Conservation (phyloP, 306 rosid genomes). For the Corylus avellana region DNA sequence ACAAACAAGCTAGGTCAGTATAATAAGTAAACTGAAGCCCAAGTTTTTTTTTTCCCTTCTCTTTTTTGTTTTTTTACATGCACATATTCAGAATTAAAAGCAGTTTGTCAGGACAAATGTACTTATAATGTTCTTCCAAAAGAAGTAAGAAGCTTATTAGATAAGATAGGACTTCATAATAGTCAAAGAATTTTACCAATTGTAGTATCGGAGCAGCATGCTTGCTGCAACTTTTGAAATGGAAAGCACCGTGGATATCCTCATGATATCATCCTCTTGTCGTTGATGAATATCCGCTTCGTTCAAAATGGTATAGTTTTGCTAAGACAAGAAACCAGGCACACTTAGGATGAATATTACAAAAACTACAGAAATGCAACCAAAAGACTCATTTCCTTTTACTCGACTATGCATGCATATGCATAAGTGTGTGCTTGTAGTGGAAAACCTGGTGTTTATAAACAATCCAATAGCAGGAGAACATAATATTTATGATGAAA, state of each 20-base stretch:
- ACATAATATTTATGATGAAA: background rate
- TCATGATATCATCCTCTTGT: conserved; percentile 59
- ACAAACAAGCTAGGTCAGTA: background rate
- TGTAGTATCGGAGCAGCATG: conserved; percentile 59
- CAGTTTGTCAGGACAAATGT: background rate
- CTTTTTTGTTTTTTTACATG: background rate
- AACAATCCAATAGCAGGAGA: background rate
- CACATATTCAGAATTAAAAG: background rate
- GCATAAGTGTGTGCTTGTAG: background rate
- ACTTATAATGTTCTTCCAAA: background rate
- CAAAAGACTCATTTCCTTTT: background rate
- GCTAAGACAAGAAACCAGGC: conserved; percentile 37
- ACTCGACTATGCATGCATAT: background rate
- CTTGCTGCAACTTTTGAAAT: conserved; percentile 56
- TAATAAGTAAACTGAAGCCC: background rate
- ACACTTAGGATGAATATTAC: background rate
- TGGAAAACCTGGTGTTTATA: background rate
- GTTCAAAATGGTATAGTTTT: conserved; percentile 52
- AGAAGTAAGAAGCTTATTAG: background rate
- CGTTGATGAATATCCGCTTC: conserved; percentile 58
- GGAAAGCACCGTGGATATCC: conserved; percentile 62
- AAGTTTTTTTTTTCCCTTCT: background rate
- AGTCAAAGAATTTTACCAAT: conserved; percentile 44
- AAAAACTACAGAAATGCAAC: background rate
- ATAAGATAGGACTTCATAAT: background rate